Percentiles rank a stretch among this genome's conserved stretches.
These are phyloP conservation scores for Ganoderma multipileum DNA, from an alignment of 1,284 basidiomycete genomes.

Conservation along the genomic window DNA sequence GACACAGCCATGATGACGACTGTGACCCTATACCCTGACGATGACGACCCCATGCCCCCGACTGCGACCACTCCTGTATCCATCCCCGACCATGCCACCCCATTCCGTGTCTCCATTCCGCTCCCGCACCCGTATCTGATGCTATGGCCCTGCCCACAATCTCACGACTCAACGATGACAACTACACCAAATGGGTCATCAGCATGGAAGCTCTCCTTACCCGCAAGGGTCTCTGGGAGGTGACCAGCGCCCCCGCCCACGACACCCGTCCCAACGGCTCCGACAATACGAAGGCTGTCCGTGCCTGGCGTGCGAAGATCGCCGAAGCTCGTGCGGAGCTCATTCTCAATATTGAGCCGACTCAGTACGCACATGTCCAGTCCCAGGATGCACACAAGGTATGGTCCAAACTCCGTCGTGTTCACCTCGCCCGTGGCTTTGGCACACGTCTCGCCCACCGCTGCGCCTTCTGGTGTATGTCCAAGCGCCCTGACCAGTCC, in stretches of 20 bases:
- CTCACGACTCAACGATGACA: conserved; percentile 12
- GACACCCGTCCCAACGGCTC: conserved; percentile 14
- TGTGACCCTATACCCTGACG: background rate
- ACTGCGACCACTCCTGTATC: too few relatives aligned
- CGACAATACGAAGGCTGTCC: conserved; percentile 17
- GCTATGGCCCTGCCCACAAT: background rate
- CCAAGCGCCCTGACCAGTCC: too few relatives aligned
- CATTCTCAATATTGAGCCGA: conserved; percentile 39
- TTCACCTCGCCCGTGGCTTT: conserved; percentile 42
- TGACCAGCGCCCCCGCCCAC: conserved; percentile 6
- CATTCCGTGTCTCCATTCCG: background rate
- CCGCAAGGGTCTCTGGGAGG: conserved; percentile 32
- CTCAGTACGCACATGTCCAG: conserved; percentile 43
- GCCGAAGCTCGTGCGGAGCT: conserved; percentile 40
- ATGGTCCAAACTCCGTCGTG: conserved; percentile 38
- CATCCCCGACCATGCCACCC: background rate
- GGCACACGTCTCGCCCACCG: conserved; percentile 37
- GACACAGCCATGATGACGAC: background rate
- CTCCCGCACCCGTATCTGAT: background rate
- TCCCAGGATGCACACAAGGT: conserved; percentile 35
- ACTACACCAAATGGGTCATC: conserved; percentile 43
- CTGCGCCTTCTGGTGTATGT: conserved; percentile 32
- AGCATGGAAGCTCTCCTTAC: conserved; percentile 42
- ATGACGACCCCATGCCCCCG: conserved; percentile 25
- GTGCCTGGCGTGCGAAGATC: too few relatives aligned